Base-by-base conservation (phyloP, 176 grass and related monocot species). In the Avena eriantha region DNA sequence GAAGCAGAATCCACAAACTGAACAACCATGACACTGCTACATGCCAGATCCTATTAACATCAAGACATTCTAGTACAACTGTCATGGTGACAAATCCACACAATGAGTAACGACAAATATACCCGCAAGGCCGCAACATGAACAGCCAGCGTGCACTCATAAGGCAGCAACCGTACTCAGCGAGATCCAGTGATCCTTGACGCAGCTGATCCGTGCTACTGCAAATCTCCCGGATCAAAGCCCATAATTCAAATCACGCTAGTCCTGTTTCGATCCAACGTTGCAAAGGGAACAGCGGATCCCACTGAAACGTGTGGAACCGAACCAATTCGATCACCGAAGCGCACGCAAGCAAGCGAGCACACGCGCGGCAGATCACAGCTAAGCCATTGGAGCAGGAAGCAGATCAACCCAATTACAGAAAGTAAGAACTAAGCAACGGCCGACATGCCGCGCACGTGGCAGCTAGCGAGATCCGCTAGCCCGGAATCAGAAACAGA, bases 151-250 rank as follows among this genome's bases (percentile, higher is more conserved):
- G 36, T 66, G 36, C 65, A 35, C 1, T 7, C 11, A 24, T 51
- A 69, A 70, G 56, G n/a, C 34, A 66, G 29, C 9, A 47, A n/a
- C 39, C 58, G 22, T 15, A 22, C 49, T 59, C 47, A 18, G 69
- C 9, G 31, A 91, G 85, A 84, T 91, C 85, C 68, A 8, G 58
- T 19, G 54, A 76, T 54, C 46, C 22, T 80, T 69, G 69, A 24
- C n/a, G 9, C 11, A 69, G 49, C 39, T 53, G 49, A 80, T 58
- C 36, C 24, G 55, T 26, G 66, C 24, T 3, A 29, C 4, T 1
- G 24, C 7, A 8, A 83, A 87, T 48, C 24, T 54, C 41, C 19
- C 39, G 66, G 34, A 87, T 65, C 54, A 82, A 21, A 87, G 18
- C 33, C 11, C 18, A 61, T 29, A 83, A 73, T 75, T 26, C 67